Conservation (phyloP, 495 filamentous ascomycete species). For the Penicillium simplicissimum region DNA sequence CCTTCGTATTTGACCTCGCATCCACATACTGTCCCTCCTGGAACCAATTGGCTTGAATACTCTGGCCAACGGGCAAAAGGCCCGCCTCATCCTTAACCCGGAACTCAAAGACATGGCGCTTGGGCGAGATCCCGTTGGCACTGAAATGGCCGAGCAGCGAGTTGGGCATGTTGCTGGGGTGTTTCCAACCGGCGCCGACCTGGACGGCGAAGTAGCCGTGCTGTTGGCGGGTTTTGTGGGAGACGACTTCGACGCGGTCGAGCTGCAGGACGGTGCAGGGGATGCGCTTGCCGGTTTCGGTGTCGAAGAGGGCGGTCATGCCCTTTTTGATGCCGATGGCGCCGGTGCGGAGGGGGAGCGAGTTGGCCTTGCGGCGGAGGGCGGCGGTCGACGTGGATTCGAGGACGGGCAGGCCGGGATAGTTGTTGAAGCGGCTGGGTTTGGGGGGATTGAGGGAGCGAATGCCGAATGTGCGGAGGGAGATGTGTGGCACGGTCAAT, state of each 20-base stretch:
- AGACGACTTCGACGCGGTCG: constrained; percentile 84
- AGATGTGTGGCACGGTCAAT: constrained; percentile 20
- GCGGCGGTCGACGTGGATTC: constrained; percentile 76
- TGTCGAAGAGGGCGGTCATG: constrained; percentile 87
- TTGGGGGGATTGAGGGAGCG: constrained; percentile 51
- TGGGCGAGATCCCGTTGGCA: constrained; percentile 73
- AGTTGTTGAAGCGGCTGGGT: constrained; percentile 47
- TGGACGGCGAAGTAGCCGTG: constrained; percentile 95
- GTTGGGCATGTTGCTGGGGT: constrained; percentile 70
- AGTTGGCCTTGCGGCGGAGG: constrained; percentile 71
- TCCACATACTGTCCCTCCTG: constrained; percentile 88
- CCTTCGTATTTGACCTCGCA: constrained; percentile 71
- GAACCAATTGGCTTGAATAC: constrained; percentile 83
- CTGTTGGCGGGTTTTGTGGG: constrained; percentile 73
- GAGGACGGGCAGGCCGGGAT: constrained; percentile 52
- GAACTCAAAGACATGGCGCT: constrained; percentile 82
- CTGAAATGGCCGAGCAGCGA: constrained; percentile 85
- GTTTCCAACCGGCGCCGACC: constrained; percentile 78
- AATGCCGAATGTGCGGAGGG: constrained; percentile 47
- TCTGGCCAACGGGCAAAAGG: constrained; percentile 68
- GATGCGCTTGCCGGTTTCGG: constrained; percentile 70
- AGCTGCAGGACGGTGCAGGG: constrained; percentile 93
- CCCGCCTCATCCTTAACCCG: constrained; percentile 71
- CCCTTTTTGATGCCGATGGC: constrained; percentile 86
- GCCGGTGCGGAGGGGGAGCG: constrained; percentile 78